Conservation (phyloP, 2,329 filamentous ascomycete genomes). For the Trichothecium roseum region DNA sequence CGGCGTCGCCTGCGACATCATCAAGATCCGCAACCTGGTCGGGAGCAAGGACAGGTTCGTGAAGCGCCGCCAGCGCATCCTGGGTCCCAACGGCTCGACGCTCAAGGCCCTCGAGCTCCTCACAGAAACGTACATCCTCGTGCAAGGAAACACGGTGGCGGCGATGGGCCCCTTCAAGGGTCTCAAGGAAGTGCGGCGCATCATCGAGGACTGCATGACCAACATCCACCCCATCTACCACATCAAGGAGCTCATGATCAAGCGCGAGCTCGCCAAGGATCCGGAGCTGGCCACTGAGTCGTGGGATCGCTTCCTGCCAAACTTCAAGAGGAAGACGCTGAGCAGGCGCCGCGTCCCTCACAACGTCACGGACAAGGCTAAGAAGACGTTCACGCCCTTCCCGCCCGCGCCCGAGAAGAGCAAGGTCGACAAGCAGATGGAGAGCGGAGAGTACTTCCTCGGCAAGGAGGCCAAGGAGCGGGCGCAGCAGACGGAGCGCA, state of each 20-base stretch:
- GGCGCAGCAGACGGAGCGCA: conserved; percentile 64
- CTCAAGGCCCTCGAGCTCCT: conserved; percentile 89
- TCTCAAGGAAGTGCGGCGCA: conserved; percentile 79
- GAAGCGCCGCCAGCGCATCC: conserved; percentile 83
- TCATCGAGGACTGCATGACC: conserved; percentile 92
- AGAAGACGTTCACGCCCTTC: conserved; percentile 95
- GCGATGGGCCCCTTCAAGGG: conserved; percentile 90
- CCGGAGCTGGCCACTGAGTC: conserved; percentile 77
- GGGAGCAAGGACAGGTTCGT: conserved; percentile 92
- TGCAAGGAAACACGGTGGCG: conserved; percentile 91
- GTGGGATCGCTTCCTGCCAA: conserved; percentile 92
- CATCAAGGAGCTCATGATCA: conserved; percentile 75
- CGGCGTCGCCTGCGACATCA: conserved; percentile 82
- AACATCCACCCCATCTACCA: conserved; percentile 94
- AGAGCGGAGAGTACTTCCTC: conserved; percentile 94
- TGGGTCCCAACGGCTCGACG: conserved; percentile 85
- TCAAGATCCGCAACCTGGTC: conserved; percentile 87
- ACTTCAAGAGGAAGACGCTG: conserved; percentile 91
- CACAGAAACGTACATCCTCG: conserved; percentile 84
- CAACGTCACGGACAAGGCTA: conserved; percentile 84
- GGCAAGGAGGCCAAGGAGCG: conserved; percentile 87
- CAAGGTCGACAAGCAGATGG: conserved; percentile 96
- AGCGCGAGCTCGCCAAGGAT: conserved; percentile 82
- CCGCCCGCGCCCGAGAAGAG: conserved; percentile 95
- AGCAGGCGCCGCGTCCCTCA: conserved; percentile 73